A percentile compares a stretch with the other conserved stretches of the same genome.
Evolutionary conservation across 805 yeast genomes (phyloP).

Genomic region (Metahyphopichia silvanorum): DNA sequence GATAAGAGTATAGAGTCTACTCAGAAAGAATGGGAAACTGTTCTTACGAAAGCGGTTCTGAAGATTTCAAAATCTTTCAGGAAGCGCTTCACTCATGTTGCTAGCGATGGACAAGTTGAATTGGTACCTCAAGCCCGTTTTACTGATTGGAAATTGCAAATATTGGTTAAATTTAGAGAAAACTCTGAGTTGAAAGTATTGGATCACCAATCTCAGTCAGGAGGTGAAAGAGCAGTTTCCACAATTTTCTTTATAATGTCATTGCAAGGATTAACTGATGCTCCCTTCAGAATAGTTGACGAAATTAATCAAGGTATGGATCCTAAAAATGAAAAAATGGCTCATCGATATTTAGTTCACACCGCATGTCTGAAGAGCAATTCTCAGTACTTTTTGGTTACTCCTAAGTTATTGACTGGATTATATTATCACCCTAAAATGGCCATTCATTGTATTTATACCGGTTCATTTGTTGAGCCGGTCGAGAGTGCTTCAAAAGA

Average conservation of each 20-base stretch:
- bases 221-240: slow-evolving; percentile 96
- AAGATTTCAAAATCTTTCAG: slow-evolving; percentile 65
- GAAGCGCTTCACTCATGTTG: slow-evolving; percentile 65
- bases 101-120: slow-evolving; percentile 84
- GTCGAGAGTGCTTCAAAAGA: slow-evolving; percentile 8
- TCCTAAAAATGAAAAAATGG: slow-evolving; percentile 81
- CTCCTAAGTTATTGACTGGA: slow-evolving; percentile 84
- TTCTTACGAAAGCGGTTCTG: slow-evolving; percentile 49
- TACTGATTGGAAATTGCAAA: slow-evolving; percentile 79
- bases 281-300: slow-evolving; percentile 94
- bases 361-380: slow-evolving; percentile 60
- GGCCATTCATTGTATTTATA: slow-evolving; percentile 77
- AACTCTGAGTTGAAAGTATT: slow-evolving; percentile 65
- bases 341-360: slow-evolving; percentile 81
- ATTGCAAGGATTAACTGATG: slow-evolving; percentile 78
- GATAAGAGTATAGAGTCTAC: slow-evolving; percentile 37
- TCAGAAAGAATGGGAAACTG: slow-evolving; percentile 56
- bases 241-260: slow-evolving; percentile 90
- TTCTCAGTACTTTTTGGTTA: slow-evolving; percentile 87
- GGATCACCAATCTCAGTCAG: slow-evolving; percentile 89
- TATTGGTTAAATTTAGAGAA: slow-evolving; percentile 82
- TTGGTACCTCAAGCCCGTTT: slow-evolving; percentile 50
- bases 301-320: slow-evolving; percentile 99
- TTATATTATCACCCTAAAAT: slow-evolving; percentile 73
- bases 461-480: slow-evolving; percentile 32